phyloP scores from a whole-genome alignment of 805 yeast genomes.

The Yueomyces sp. region DNA sequence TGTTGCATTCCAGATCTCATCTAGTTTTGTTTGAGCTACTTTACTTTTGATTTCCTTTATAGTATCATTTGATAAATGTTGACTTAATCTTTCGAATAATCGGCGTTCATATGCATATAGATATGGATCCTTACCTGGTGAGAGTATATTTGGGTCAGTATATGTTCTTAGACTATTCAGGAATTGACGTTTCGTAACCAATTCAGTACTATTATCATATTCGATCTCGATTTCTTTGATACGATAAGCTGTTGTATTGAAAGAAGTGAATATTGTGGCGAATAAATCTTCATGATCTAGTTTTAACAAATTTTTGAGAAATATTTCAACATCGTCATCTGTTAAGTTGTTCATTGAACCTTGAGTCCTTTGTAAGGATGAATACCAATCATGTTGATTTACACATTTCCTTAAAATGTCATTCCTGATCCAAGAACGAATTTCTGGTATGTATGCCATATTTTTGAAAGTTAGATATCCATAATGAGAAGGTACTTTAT shows the following conservation, averaged over 20 bases:
- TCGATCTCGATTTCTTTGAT: constrained; percentile 15
- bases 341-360: constrained; percentile 2
- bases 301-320: constrained; percentile 8
- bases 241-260: constrained; percentile 10
- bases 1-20: constrained; percentile 6
- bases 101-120: constrained; percentile 8
- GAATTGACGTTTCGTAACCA: constrained; percentile 3
- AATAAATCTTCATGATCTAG: constrained; percentile 7
- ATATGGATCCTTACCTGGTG: constrained; percentile 12
- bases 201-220: constrained; percentile 4
- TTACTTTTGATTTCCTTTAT: constrained; percentile 1
- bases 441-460: constrained; percentile 35
- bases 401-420: constrained; percentile 9
- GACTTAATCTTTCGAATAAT: constrained; percentile 5
- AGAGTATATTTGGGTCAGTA: constrained; percentile 5
- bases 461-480: constrained; percentile 25
- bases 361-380: constrained; percentile 3
- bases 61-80: constrained; percentile 1
- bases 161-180: constrained; percentile 5
- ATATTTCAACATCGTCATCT: constrained; percentile 4
- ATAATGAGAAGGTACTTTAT: constrained; percentile 26
- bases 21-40: constrained; percentile 4
- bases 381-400: constrained; percentile 6
- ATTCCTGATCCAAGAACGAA: constrained; percentile 40
- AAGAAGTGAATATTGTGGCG: constrained; percentile 7